Percentiles rank a stretch among this genome's conserved stretches.
Evolutionary conservation across 2,329 filamentous ascomycete species (phyloP).

Genomic region (Diaporthe ampelina): DNA sequence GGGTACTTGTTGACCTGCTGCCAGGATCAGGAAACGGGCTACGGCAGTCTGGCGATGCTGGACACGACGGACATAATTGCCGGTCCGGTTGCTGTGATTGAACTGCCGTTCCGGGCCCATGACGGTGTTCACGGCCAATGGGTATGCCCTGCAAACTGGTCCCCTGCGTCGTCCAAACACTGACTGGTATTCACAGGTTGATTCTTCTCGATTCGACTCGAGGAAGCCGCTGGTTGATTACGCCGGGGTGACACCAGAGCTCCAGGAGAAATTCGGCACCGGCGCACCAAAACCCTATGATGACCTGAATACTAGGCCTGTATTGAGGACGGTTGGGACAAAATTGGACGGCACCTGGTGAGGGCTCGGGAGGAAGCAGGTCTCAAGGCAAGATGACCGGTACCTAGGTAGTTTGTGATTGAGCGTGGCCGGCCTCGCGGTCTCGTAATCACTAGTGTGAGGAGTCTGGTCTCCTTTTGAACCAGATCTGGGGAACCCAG

Average conservation of each 20-base stretch:
- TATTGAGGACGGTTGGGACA: neutral
- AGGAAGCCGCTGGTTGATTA: slow-evolving; percentile 12
- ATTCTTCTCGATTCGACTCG: neutral
- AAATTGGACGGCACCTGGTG: neutral
- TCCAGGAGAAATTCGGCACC: slow-evolving; percentile 7
- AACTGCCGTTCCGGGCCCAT: neutral
- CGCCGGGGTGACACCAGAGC: neutral
- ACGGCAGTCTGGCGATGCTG: neutral
- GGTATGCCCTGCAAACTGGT: neutral
- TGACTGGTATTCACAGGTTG: neutral
- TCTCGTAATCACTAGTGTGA: too few species aligned
- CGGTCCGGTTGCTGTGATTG: neutral
- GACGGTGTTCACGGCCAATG: slow-evolving; percentile 4
- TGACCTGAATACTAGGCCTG: neutral
- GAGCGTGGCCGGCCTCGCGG: neutral
- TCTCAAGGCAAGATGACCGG: neutral
- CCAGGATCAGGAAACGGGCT: neutral
- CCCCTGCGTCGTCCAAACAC: neutral
- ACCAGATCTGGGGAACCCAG: too few species aligned
- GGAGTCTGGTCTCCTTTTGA: too few species aligned
- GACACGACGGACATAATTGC: neutral
- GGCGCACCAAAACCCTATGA: neutral
- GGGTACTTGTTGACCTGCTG: neutral
- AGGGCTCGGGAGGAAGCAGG: neutral
- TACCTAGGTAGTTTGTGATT: neutral